Base-by-base conservation (phyloP, 257 asterid species). In the Solanum clarkiae region DNA sequence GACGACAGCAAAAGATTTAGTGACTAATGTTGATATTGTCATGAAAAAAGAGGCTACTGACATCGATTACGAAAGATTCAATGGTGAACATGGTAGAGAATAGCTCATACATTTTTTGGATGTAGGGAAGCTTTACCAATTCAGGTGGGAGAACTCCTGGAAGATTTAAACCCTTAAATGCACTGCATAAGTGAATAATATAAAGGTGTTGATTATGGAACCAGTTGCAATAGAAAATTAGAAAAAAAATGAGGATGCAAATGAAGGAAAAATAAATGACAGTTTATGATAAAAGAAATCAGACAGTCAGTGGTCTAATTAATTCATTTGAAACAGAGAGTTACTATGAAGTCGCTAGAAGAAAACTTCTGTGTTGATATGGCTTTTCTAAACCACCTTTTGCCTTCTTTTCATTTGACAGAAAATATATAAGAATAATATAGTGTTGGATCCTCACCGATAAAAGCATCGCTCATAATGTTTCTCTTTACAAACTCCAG, bases 131-230 rank as follows among this genome's bases (percentile, higher is more conserved):
- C 81, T 90, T 88, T 84, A 65, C 83, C 70, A 95, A 84, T 81
- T 87, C 90, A 63, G 87, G 85, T 9, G 99, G 98, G 89, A 95
- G 97, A 84, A 85, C 85, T 86, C 99, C 99, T 12, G 95, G 93
- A 85, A 96, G 95, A 92, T 88, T 92, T 84, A 85, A 88, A 89
- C 94, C 57, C 91, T 96, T 96, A 6, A 96, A 89, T 87, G 82
- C 93, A 84, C 99, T 96, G 97, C 91, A 91, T 82, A 53, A 80
- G 66, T 54, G 36, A 80, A 77, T 71, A 57, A 47, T 55, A 71
- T 86, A 60, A 83, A 87, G 70, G 15, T 62, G 8, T 83, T 57
- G 57, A 72, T 45, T 82, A 8, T 1, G 51, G 49, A 63, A 59
- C 75, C 10, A 82, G 44, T 22, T 45, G 62, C 77, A 22, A 81